Conservation (phyloP, 2,329 filamentous ascomycete genomes). For the Colletotrichum cordylinicola region DNA sequence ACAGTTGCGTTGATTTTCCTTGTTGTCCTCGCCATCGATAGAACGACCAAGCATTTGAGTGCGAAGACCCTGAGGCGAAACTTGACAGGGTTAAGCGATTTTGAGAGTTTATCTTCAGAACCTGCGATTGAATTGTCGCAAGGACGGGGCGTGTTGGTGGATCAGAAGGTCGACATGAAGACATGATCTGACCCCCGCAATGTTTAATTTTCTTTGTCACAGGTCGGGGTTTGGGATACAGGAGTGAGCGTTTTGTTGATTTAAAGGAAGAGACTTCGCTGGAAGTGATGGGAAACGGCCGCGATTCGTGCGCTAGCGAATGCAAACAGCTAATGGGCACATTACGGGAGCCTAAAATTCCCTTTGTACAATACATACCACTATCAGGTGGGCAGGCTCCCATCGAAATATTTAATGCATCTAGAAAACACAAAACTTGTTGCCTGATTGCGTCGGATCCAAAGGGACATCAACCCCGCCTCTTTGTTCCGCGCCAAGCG, state of each 20-base stretch:
- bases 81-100: background rate
- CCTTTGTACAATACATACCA: background rate
- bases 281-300: background rate
- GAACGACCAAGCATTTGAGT: constrained; percentile 14
- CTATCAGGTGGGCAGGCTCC: background rate
- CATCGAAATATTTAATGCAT: background rate
- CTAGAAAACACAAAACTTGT: background rate
- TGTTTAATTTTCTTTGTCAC: background rate
- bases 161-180: background rate
- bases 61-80: constrained; percentile 12
- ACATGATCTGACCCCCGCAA: background rate
- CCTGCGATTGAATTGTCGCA: background rate
- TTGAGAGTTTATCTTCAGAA: background rate
- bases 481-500: background rate
- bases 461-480: background rate
- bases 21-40: constrained; percentile 3
- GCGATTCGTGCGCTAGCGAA: background rate
- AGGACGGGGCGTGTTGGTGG: background rate
- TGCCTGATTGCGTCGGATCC: background rate
- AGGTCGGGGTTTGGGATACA: background rate
- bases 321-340: background rate
- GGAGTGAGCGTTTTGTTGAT: background rate
- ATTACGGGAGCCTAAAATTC: background rate
- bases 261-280: background rate
- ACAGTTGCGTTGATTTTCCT: constrained; percentile 5